These are phyloP conservation scores for Solanum sejunctum DNA, from an alignment of 257 asterid species.

Conservation along the genomic window DNA sequence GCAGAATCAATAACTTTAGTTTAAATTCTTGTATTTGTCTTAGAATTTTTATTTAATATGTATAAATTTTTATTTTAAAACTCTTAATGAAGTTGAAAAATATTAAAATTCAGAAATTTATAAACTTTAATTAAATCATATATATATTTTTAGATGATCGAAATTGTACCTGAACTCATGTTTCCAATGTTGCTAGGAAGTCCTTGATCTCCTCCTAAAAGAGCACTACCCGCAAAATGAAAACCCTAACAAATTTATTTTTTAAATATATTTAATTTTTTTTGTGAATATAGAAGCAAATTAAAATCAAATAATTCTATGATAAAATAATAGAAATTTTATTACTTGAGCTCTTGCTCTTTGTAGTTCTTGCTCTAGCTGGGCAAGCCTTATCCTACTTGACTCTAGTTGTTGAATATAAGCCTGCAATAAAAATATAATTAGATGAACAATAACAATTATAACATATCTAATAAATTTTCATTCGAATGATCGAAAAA, in stretches of 20 bases:
- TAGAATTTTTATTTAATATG: not conserved
- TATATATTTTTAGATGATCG: accelerated
- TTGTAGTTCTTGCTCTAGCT: constrained; percentile 64
- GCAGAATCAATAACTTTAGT: not conserved
- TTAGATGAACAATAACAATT: not conserved
- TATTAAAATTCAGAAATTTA: not conserved
- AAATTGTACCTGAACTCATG: constrained; percentile 43
- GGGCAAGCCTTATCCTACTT: constrained; percentile 70
- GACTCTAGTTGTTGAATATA: constrained; percentile 89
- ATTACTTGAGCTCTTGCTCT: constrained; percentile 67
- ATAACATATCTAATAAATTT: accelerated
- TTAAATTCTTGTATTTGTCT: not conserved
- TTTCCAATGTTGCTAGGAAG: constrained; percentile 32
- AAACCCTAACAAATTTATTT: constrained; percentile 33
- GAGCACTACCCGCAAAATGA: constrained; percentile 40
- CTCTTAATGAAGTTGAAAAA: too few species aligned
- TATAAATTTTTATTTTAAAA: too few species aligned
- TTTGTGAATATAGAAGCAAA: not conserved
- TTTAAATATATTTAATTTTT: not conserved
- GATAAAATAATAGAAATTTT: not conserved
- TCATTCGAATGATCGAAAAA: accelerated
- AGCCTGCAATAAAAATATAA: constrained; percentile 39
- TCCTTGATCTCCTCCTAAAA: constrained; percentile 54
- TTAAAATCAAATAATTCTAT: not conserved
- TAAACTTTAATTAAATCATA: not conserved